Evolutionary conservation across 176 grass and related monocot species (phyloP).

Genomic region (Avena eriantha): DNA sequence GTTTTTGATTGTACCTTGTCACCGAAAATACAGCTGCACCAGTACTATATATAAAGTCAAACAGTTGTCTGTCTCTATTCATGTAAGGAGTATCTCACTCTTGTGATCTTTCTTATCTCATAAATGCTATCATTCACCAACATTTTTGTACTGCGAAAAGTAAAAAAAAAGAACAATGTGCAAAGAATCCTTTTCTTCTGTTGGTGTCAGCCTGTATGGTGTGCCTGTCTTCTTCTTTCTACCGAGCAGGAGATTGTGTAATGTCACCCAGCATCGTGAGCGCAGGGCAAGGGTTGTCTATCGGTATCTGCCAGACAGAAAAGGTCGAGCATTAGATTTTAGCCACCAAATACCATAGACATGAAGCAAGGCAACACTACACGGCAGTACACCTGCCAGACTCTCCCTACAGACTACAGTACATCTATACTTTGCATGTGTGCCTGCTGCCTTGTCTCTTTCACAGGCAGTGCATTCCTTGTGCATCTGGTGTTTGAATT

Average conservation of each 20-base stretch:
- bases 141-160: conserved; percentile 17
- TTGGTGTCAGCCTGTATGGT: conserved; percentile 20
- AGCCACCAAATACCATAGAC: neutral
- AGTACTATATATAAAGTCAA: conserved; percentile 6
- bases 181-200: conserved; percentile 26
- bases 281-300: conserved; percentile 90
- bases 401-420: too few species aligned
- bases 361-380: conserved; percentile 32
- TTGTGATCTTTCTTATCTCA: conserved; percentile 26
- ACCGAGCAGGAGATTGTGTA: conserved; percentile 62
- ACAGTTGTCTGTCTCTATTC: neutral
- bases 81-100: neutral
- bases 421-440: conserved; percentile 32
- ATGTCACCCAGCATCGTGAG: conserved; percentile 81
- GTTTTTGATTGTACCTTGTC: conserved; percentile 32
- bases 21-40: conserved; percentile 27
- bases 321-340: conserved; percentile 30
- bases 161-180: neutral
- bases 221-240: conserved; percentile 33
- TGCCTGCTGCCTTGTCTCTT: conserved; percentile 2
- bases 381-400: conserved; percentile 27
- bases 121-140: conserved; percentile 30
- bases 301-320: conserved; percentile 67
- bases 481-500: conserved; percentile 28
- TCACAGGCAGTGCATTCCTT: neutral